Base-by-base conservation (phyloP, 192 early-diverging fungal species). In the Coemansia javaensis region DNA sequence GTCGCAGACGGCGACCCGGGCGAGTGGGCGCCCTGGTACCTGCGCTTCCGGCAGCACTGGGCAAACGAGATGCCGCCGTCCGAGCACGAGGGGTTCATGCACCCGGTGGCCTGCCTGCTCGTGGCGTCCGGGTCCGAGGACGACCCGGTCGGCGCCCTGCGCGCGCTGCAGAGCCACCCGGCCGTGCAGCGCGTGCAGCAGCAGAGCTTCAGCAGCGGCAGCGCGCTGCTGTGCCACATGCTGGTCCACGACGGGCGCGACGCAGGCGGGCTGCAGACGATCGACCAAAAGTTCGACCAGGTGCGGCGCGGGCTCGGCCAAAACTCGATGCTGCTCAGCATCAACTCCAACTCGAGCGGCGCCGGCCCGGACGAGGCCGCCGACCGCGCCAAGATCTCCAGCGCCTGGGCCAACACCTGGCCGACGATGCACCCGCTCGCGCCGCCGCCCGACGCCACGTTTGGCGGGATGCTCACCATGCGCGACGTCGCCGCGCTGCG, bases 71-170 rank as follows among this genome's bases (percentile, higher is more conserved):
- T 78, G 53, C 86, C 83, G 12, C 68, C 82, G 9, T 83, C 88
- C 0, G 93, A 97, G 52, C 91, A 97, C 50, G 91, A 95, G 59
- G 84, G 90, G 5, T 96, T 98, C 56, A 86, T 91, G 35, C 93
- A 97, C 65, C 96, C 96, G 2, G 85, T 96, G 5, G 91, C 90
- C 23, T 89, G 90, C 57, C 63, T 88, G 38, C 42, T 80, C 12
- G 77, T 81, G 7, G 79, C 64, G 14, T 93, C 78, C 0, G 86
- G 89, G 2, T 62, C 81, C 2, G 82, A 88, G 32, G 66, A 81
- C 0, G 88, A 94, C 57, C 90, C 91, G 0, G 71, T 94, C 9
- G 80, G 67, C 6, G 75, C 88, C 5, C 57, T 92, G 23, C 75
- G 69, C 38, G 59, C 68, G 30, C 53, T 92, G 15, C 79, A 78